Percentiles rank a stretch among this genome's conserved stretches.
Evolutionary conservation across 176 grass and related monocot species (phyloP).

Genomic region (Lolium perenne): DNA sequence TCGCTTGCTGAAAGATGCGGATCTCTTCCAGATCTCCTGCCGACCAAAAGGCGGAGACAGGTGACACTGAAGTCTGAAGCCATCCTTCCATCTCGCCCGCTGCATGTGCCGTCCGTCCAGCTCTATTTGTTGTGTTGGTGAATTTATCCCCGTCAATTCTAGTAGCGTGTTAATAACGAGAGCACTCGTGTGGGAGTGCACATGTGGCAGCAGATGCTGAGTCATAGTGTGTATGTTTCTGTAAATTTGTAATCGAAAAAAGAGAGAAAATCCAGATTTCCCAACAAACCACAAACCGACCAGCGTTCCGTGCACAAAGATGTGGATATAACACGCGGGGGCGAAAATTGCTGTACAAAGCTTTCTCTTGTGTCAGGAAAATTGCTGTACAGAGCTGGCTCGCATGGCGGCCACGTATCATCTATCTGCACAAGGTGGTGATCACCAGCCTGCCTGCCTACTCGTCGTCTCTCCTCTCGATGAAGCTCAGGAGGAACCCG

Average conservation of each 20-base stretch:
- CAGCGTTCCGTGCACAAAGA: neutral
- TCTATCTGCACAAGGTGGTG: neutral
- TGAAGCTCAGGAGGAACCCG: constrained; percentile 81
- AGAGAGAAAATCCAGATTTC: too few relatives aligned
- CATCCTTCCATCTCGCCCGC: neutral
- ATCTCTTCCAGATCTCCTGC: constrained; percentile 1
- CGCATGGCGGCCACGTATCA: neutral
- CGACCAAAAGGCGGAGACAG: neutral
- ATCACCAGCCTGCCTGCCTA: neutral
- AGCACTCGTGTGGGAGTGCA: neutral
- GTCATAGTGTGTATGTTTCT: too few relatives aligned
- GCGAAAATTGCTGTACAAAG: neutral
- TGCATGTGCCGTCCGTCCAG: neutral
- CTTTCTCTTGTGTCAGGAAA: neutral
- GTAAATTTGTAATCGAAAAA: too few relatives aligned
- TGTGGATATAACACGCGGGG: too few relatives aligned
- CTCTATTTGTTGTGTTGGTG: neutral
- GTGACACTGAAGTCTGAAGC: neutral
- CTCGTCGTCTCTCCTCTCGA: constrained; percentile 55
- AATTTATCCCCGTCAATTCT: too few relatives aligned
- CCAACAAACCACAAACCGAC: too few relatives aligned
- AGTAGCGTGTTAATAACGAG: neutral
- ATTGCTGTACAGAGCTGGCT: neutral
- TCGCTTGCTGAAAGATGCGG: neutral
- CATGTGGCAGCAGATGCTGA: neutral